phyloP scores from a whole-genome alignment of 495 filamentous ascomycete genomes.

The Penicillium soppii region DNA sequence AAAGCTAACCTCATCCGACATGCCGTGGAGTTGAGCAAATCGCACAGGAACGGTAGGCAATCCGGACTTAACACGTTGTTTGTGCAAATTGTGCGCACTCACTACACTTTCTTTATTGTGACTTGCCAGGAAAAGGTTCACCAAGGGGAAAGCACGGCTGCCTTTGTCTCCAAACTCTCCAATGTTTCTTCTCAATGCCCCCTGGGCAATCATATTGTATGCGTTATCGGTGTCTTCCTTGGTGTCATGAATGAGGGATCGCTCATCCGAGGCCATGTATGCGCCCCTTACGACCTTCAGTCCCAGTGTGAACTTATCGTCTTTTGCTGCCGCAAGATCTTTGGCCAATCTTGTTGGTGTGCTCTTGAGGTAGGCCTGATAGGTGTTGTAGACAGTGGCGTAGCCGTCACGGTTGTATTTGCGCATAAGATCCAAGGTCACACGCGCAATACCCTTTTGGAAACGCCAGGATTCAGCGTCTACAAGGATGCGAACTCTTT shows the following conservation, averaged over 20 bases:
- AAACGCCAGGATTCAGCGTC: constrained; percentile 81
- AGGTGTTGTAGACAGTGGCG: constrained; percentile 66
- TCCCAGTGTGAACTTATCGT: constrained; percentile 71
- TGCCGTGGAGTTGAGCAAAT: constrained; percentile 75
- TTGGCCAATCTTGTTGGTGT: constrained; percentile 56
- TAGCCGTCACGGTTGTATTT: constrained; percentile 65
- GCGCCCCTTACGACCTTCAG: constrained; percentile 88
- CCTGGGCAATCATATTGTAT: constrained; percentile 57
- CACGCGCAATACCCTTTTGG: constrained; percentile 73
- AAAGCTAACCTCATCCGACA: constrained; percentile 89
- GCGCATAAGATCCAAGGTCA: constrained; percentile 71
- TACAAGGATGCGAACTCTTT: constrained; percentile 69
- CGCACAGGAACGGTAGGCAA: constrained; percentile 37
- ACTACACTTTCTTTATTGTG: constrained; percentile 40
- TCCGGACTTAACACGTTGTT: constrained; percentile 25
- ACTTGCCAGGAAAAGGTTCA: constrained; percentile 43
- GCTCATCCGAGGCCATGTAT: constrained; percentile 76
- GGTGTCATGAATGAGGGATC: constrained; percentile 70
- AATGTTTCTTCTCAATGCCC: constrained; percentile 31
- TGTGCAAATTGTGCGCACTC: constrained; percentile 32
- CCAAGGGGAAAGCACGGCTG: constrained; percentile 25
- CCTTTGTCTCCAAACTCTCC: constrained; percentile 47
- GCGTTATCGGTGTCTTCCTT: constrained; percentile 70
- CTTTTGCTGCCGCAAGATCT: constrained; percentile 61
- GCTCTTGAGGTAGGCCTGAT: constrained; percentile 80